Evolutionary conservation across 208 protist genomes (phyloP).

Genomic region (Kentomonas sorsogonicus): DNA sequence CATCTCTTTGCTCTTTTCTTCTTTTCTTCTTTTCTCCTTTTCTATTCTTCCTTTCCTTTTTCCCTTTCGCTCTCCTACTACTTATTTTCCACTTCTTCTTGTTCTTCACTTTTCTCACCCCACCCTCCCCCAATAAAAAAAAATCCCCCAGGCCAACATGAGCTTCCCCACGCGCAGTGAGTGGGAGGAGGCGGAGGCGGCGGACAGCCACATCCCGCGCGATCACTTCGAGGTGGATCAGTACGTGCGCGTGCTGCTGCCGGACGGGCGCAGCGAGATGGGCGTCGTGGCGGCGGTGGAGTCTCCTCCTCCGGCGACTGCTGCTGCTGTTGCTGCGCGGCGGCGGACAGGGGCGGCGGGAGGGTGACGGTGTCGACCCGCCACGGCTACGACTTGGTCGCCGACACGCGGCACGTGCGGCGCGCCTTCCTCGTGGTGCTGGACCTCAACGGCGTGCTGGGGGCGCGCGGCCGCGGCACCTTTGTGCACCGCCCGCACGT

Average conservation of each 20-base stretch:
- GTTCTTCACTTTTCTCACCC: not conserved
- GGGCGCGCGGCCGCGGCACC: constrained; percentile 54
- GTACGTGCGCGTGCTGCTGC: constrained; percentile 79
- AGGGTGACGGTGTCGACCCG: constrained; percentile 61
- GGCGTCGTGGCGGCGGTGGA: constrained; percentile 65
- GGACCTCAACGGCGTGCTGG: constrained; percentile 88
- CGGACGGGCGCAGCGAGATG: constrained; percentile 60
- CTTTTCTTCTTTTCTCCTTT: not conserved
- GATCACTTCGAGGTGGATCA: constrained; percentile 76
- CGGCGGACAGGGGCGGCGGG: not conserved
- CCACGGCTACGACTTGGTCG: constrained; percentile 78
- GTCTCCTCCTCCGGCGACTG: not conserved
- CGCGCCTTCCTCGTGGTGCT: constrained; percentile 83
- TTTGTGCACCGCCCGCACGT: constrained; percentile 74
- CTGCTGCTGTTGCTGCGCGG: not conserved
- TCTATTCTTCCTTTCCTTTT: not conserved
- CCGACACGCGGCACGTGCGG: constrained; percentile 39
- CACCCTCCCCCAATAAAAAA: not conserved
- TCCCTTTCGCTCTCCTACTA: not conserved
- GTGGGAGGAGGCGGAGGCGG: not conserved
- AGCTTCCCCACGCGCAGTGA: not conserved
- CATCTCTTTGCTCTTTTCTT: not conserved
- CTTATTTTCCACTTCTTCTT: not conserved
- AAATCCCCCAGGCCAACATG: not conserved
- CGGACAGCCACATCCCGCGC: constrained; percentile 18